Evolutionary conservation across 371 early-diverging fungal species (phyloP).

Genomic region (Fennellomyces sp.): DNA sequence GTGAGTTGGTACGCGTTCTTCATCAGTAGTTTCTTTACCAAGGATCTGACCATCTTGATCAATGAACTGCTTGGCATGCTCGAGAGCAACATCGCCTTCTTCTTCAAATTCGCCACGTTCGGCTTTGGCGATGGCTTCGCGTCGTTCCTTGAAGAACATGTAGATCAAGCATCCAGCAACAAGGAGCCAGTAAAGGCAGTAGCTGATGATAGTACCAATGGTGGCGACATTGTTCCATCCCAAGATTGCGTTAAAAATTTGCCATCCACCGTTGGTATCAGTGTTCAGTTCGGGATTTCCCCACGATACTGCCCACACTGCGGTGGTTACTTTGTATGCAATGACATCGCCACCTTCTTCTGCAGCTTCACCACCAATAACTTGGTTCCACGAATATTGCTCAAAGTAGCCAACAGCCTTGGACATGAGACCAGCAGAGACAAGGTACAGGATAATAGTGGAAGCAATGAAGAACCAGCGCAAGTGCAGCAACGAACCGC

Average conservation of each 20-base stretch:
- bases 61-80: constrained; percentile 29
- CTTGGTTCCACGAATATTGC: constrained; percentile 53
- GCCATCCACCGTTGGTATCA: constrained; percentile 59
- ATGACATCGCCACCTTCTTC: constrained; percentile 48
- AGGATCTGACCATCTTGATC: constrained; percentile 28
- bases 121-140: constrained; percentile 19
- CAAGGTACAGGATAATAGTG: constrained; percentile 70
- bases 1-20: background rate
- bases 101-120: constrained; percentile 24
- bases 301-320: constrained; percentile 50
- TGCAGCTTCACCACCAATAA: constrained; percentile 55
- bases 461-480: constrained; percentile 79
- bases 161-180: constrained; percentile 52
- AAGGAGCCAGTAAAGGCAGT: constrained; percentile 76
- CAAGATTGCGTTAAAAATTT: constrained; percentile 24
- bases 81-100: constrained; percentile 32
- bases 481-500: constrained; percentile 65
- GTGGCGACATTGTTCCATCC: constrained; percentile 83
- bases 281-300: constrained; percentile 48
- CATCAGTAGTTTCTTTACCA: constrained; percentile 5
- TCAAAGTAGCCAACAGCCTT: constrained; percentile 64
- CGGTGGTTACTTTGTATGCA: constrained; percentile 41
- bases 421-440: constrained; percentile 79
- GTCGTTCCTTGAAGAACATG: constrained; percentile 45
- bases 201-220: constrained; percentile 67